phyloP scores from a whole-genome alignment of 2,329 filamentous ascomycete species.

The Cercospora berteroae region DNA sequence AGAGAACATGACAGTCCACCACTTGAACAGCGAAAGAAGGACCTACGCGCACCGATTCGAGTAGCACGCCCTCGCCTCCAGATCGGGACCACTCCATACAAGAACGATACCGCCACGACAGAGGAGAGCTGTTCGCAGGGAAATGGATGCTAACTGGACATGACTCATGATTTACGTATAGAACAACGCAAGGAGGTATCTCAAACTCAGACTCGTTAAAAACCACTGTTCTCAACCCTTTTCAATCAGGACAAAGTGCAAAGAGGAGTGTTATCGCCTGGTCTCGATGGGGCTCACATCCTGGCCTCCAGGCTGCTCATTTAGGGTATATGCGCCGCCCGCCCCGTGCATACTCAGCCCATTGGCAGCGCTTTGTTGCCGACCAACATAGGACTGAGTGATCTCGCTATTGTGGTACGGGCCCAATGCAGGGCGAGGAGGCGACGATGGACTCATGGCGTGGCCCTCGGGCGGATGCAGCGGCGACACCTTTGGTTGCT shows the following conservation, averaged over 20 bases:
- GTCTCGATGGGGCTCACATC: conserved; percentile 25
- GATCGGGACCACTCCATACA: background rate
- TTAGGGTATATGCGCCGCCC: conserved; percentile 4
- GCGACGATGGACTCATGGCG: conserved; percentile 14
- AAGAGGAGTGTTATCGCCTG: conserved; percentile 6
- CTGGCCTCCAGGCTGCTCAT: conserved; percentile 17
- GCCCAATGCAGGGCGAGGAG: conserved; percentile 27
- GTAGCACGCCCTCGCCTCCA: background rate
- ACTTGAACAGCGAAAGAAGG: background rate
- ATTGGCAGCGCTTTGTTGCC: conserved; percentile 45
- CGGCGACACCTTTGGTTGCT: conserved; percentile 21
- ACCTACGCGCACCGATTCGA: background rate
- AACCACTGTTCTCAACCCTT: background rate
- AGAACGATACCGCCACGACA: background rate
- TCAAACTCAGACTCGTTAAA: conserved; percentile 1
- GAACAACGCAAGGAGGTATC: conserved; percentile 11
- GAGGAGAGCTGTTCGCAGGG: background rate
- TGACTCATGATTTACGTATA: background rate
- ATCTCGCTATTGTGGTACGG: conserved; percentile 34
- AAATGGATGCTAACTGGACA: background rate
- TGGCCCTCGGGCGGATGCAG: conserved; percentile 14
- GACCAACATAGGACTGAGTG: conserved; percentile 45
- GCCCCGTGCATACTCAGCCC: conserved; percentile 49
- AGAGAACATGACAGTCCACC: background rate
- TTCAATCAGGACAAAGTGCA: background rate